Conservation (phyloP, 1,284 basidiomycete species). For the Tylopilus sp. region DNA sequence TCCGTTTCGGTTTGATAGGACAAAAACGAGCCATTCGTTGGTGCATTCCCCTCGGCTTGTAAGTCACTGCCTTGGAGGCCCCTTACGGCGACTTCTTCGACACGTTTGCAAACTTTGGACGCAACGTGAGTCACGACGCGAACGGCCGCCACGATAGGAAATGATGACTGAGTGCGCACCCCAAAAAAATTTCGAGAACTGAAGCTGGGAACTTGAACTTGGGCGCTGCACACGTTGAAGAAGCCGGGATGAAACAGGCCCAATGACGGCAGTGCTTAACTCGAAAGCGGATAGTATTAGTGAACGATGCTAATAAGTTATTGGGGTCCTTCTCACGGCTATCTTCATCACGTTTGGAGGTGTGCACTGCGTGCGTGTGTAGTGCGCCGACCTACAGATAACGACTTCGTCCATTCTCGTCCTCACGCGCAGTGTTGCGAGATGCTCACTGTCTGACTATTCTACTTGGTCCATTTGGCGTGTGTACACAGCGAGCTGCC, state of each 20-base stretch:
- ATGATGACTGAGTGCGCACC: constrained; percentile 7
- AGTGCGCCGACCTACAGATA: constrained; percentile 1
- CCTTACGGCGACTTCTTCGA: not conserved
- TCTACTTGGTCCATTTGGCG: not conserved
- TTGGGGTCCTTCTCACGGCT: constrained; percentile 15
- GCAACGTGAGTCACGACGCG: not conserved
- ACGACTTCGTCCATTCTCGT: constrained; percentile 3
- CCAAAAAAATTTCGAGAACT: constrained; percentile 16
- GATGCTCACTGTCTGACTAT: not conserved
- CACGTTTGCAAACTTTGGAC: not conserved
- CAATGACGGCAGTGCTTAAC: constrained; percentile 1
- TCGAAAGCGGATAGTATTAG: not conserved
- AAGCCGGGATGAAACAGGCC: constrained; percentile 1
- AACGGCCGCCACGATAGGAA: constrained; percentile 3
- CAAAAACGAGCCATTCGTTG: constrained; percentile 18
- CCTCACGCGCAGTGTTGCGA: not conserved
- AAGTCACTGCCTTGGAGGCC: not conserved
- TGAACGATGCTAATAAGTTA: not conserved
- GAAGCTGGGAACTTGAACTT: constrained; percentile 14
- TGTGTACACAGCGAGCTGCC: constrained; percentile 4
- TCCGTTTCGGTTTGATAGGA: not conserved
- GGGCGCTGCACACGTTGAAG: not conserved
- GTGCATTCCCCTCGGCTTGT: constrained; percentile 13
- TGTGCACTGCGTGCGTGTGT: constrained; percentile 3
- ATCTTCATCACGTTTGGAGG: no score